Evolutionary conservation across 2,329 filamentous ascomycete genomes (phyloP), one percentile per base, ranked within the genome.

Genomic region (Alternaria solani): DNA sequence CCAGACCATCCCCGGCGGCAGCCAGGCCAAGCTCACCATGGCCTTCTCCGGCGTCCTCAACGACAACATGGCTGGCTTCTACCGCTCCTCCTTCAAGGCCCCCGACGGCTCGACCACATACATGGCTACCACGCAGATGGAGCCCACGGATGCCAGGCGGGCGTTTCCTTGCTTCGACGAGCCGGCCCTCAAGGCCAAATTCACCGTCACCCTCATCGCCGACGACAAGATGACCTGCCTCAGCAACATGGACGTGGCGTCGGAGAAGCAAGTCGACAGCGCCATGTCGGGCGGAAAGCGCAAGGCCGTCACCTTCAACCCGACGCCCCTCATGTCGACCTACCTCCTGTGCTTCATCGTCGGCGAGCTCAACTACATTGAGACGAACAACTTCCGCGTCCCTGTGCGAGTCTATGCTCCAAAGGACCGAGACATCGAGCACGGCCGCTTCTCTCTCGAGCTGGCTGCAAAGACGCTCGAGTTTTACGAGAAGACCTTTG

Each of bases 141-240:
- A 98, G 83, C 90, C 94, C 39, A 97, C 94, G 14, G 94, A 98
- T 81, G 94, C 93, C 63, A 88, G 94, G 71, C 87, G 94, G 70
- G 93, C 94, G 7, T 96, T 98, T 82, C 94, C 94, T 43, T 97
- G 94, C 81, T 97, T 97, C 78, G 94, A 98, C 75, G 95, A 98
- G 83, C 94, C 94, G 28, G 90, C 93, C 26, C 85, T 98, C 69
- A 98, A 98, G 84, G 92, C 94, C 39, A 90, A 91, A 67, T 98
- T 96, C 81, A 94, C 92, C 30, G 88, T 97, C 65, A 97, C 94
- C 0, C 85, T 98, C 69, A 86, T 98, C 70, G 93, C 94, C 5
- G 94, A 97, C 80, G 92, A 96, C 82, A 85, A 92, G 73, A 81
- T 96, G 81, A 97, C 94, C 12, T 97, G 94, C 75, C 80, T 98